These are phyloP conservation scores for Wolfiporia cocos DNA, from an alignment of 1,284 basidiomycete species.

Conservation along the genomic window DNA sequence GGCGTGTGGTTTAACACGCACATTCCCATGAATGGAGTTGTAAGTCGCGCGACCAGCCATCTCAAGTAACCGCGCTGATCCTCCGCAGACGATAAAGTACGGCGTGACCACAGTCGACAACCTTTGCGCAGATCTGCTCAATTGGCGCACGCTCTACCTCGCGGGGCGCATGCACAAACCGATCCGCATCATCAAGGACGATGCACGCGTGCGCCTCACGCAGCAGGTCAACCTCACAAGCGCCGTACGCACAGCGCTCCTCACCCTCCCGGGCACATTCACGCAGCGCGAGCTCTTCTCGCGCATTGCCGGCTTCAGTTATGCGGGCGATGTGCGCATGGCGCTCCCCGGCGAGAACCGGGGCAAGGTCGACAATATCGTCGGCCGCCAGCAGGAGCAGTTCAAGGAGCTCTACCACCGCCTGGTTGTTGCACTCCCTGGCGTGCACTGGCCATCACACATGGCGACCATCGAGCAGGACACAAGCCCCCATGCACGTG, in stretches of 20 bases:
- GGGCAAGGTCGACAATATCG: conserved; percentile 91
- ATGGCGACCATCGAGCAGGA: conserved; percentile 65
- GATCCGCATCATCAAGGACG: conserved; percentile 81
- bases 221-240: conserved; percentile 92
- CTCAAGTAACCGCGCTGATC: conserved; percentile 7
- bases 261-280: conserved; percentile 57
- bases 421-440: conserved; percentile 69
- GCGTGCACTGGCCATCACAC: conserved; percentile 60
- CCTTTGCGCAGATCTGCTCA: conserved; percentile 83
- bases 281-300: conserved; percentile 82
- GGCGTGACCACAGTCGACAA: conserved; percentile 93
- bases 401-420: conserved; percentile 87
- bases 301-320: conserved; percentile 83
- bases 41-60: conserved; percentile 38
- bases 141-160: conserved; percentile 93
- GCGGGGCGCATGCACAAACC: conserved; percentile 98
- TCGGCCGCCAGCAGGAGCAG: conserved; percentile 73
- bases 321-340: conserved; percentile 93
- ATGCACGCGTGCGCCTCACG: conserved; percentile 84
- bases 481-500: conserved; percentile 53
- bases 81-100: conserved; percentile 85
- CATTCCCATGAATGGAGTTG: conserved; percentile 77
- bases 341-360: conserved; percentile 90
- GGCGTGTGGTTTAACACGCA: conserved; percentile 96
- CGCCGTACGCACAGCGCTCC: conserved; percentile 77